Conservation (phyloP, 495 filamentous ascomycete genomes). For the Entonaema liquescens region DNA sequence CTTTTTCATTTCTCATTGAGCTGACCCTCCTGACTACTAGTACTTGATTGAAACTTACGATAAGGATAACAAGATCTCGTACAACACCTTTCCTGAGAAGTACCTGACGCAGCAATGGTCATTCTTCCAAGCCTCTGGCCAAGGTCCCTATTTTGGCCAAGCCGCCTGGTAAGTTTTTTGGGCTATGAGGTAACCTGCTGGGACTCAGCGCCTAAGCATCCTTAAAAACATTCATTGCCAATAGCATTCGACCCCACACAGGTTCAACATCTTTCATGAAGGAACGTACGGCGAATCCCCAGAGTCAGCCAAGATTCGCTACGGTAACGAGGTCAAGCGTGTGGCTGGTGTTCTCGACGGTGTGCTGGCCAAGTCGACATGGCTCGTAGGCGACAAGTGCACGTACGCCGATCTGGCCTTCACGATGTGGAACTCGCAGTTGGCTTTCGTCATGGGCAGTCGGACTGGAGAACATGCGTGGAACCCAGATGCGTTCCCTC, state of each 20-base stretch:
- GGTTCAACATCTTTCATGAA: too few species aligned
- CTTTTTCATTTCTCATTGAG: background rate
- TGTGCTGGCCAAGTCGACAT: background rate
- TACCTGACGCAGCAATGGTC: background rate
- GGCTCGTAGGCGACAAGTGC: background rate
- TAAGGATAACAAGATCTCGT: background rate
- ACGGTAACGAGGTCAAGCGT: background rate
- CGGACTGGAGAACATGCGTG: too few species aligned
- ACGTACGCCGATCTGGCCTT: background rate
- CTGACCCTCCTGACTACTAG: too few species aligned
- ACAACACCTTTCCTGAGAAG: background rate
- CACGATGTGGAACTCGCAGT: background rate
- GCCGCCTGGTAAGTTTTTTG: background rate
- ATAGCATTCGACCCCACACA: background rate
- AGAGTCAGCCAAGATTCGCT: too few species aligned
- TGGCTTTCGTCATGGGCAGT: too few species aligned
- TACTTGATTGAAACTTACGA: background rate
- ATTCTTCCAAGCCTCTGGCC: background rate
- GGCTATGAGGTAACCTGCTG: too few species aligned
- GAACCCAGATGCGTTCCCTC: too few species aligned
- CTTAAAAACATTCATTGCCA: background rate
- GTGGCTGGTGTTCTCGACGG: background rate
- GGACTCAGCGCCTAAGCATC: too few species aligned
- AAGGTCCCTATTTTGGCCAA: background rate
- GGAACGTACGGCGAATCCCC: too few species aligned